Evolutionary conservation across 2,329 filamentous ascomycete genomes (phyloP), one percentile per base, ranked within the genome.

Genomic region (Pseudogymnoascus sp.): DNA sequence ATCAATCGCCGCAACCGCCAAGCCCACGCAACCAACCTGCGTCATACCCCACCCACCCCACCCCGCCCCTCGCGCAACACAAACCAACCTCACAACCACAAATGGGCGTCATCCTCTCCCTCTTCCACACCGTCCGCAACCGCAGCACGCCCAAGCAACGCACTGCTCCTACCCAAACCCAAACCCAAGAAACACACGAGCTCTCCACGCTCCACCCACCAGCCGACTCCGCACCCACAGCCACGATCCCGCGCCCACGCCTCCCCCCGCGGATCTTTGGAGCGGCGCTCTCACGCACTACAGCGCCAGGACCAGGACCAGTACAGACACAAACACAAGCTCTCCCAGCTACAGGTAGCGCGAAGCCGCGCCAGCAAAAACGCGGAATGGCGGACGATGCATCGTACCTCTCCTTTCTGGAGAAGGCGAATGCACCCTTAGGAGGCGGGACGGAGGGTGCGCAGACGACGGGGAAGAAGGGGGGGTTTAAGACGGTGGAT

Each of bases 391-490:
- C 86, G 7, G 88, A 86, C 62, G 91, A 96, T 80, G 86, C 89
- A 65, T 88, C 89, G 66, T 97, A 96, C 79, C 84, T 87, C 76
- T 80, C 88, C 65, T 96, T 97, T 73, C 81, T 97, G 64, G 83
- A 95, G 73, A 95, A 95, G 79, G 91, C 91, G 62, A 96, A 96
- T 77, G 79, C 86, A 71, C 88, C 92, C 72, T 87, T 89, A 17
- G 87, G 85, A 6, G 71, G 74, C 44, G 60, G 74, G 1, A 3
- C 29, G 29, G 31, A 9, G 31, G 69, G 67, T 66, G 66, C 70
- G 65, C 71, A 77, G 61, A 66, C 65, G 33, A 56, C 44, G 65
- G 23, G 23, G 23, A 68, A 62, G 50, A 72, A 70, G 65, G 65
- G 67, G n/a, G 74, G 76, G 62, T 80, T 85, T 71, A 85, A 83